phyloP scores from a whole-genome alignment of 257 asterid species.

The Plantago ovata region DNA sequence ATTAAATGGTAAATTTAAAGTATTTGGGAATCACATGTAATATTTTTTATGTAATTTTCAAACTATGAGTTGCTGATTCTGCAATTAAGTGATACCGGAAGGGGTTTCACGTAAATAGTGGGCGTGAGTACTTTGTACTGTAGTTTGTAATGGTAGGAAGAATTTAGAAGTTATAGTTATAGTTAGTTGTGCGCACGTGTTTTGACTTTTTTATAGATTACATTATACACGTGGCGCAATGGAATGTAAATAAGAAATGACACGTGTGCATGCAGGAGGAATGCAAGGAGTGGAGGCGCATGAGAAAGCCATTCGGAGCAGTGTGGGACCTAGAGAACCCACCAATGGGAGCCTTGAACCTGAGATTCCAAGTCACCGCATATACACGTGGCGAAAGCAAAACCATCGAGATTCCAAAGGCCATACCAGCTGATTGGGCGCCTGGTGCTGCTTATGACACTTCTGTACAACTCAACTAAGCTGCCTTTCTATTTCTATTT shows the following conservation, averaged over 20 bases:
- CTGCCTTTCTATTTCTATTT: no score
- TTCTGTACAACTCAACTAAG: slow-evolving; percentile 36
- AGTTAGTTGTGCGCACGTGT: neutral
- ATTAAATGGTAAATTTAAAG: no score
- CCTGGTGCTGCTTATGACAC: slow-evolving; percentile 66
- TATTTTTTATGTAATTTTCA: no score
- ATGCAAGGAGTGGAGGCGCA: slow-evolving; percentile 66
- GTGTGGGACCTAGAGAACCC: slow-evolving; percentile 61
- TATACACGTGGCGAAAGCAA: slow-evolving; percentile 27
- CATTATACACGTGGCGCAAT: no score
- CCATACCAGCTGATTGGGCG: slow-evolving; percentile 60
- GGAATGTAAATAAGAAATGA: no score
- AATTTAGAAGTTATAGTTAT: no score
- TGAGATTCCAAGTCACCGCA: slow-evolving; percentile 36
- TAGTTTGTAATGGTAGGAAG: no score
- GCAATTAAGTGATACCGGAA: no score
- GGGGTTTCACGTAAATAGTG: no score
- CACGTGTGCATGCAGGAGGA: slow-evolving; percentile 31
- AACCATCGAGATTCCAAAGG: slow-evolving; percentile 41
- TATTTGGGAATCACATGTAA: no score
- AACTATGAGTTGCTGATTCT: no score
- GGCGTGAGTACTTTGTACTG: no score
- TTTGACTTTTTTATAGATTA: neutral
- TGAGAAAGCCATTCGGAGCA: slow-evolving; percentile 61
- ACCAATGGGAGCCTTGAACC: slow-evolving; percentile 38